Conservation (phyloP, 495 filamentous ascomycete genomes). For the Aspergillus homomorphus region DNA sequence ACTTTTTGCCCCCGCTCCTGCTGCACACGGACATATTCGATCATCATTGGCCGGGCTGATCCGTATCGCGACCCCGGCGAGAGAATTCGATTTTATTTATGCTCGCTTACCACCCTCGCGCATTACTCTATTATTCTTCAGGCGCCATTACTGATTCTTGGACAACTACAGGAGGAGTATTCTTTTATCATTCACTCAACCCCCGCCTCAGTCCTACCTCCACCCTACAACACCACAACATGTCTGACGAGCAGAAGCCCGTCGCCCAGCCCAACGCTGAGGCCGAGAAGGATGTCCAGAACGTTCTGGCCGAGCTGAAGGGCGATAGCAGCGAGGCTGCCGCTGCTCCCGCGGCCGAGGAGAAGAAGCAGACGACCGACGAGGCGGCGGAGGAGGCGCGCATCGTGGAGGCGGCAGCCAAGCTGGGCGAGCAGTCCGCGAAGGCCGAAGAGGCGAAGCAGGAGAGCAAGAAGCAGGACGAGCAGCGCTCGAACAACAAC, state of each 20-base stretch:
- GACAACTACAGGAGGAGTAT: not conserved
- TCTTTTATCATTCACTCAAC: not conserved
- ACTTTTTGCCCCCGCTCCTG: not conserved
- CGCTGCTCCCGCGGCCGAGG: constrained; percentile 20
- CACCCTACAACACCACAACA: constrained; percentile 15
- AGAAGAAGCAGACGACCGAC: constrained; percentile 22
- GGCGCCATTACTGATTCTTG: not conserved
- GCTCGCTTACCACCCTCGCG: not conserved
- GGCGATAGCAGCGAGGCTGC: constrained; percentile 23
- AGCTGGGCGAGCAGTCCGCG: constrained; percentile 45
- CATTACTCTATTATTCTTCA: not conserved
- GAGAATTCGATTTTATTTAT: not conserved
- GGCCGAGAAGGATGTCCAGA: constrained; percentile 47
- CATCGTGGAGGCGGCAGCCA: constrained; percentile 43
- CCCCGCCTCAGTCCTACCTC: not conserved
- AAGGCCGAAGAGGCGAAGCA: constrained; percentile 32
- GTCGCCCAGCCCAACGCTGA: constrained; percentile 35
- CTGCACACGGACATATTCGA: not conserved
- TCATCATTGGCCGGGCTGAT: constrained; percentile 6
- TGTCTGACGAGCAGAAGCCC: constrained; percentile 44
- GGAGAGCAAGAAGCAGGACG: constrained; percentile 19
- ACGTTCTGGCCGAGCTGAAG: constrained; percentile 47
- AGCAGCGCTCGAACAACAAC: constrained; percentile 2
- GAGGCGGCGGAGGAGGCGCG: constrained; percentile 42
- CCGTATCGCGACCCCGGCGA: constrained; percentile 5